Evolutionary conservation across 305 asterid species (phyloP), one percentile per base, ranked within the genome.

Genomic region (Andrographis paniculata): DNA sequence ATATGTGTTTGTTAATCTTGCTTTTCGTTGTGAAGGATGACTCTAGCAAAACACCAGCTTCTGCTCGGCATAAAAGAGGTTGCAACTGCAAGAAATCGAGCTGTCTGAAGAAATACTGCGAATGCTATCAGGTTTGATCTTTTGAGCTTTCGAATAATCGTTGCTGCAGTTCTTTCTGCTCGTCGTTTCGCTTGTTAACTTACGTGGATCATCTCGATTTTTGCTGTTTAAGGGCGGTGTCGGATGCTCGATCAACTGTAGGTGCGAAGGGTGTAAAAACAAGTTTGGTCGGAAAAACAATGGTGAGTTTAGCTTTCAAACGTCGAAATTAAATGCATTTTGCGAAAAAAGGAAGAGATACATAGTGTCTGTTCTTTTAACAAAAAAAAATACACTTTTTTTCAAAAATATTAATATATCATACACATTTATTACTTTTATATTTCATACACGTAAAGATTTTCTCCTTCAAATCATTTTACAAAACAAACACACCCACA

Each of bases 51-150:
- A 86, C 99, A 48, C 99, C 99, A 45, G 96, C 96, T 63, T 86
- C 99, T 46, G 94, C 96, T 59, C 84, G 99, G 47, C 98, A 91
- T 64, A 91, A 91, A 68, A 71, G 96, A 77, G 98, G 98, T 56
- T 91, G 98, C 80, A 91, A 86, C 82, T 89, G 98, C 88, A 89
- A 86, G 47, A 89, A 85, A 67, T 89, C 98, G 0, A 94, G 96
- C 42, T 89, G 96, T 69, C 76, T 80, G 55, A 89, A 89, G 81
- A 89, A 86, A 66, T 89, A 89, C 50, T 89, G 98, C 36, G 98
- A 89, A 82, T 89, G 98, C 68, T 89, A 76, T 72, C 98, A 89
- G 93, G 98, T 89, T 63, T 51, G 53, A 56, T 27, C 31, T 24
- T 0, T 13, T 56, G 30, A 3, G 30, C 3, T 41, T 24, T 52